Evolutionary conservation across 2,329 filamentous ascomycete genomes (phyloP).

Genomic region (Pyricularia sp.): DNA sequence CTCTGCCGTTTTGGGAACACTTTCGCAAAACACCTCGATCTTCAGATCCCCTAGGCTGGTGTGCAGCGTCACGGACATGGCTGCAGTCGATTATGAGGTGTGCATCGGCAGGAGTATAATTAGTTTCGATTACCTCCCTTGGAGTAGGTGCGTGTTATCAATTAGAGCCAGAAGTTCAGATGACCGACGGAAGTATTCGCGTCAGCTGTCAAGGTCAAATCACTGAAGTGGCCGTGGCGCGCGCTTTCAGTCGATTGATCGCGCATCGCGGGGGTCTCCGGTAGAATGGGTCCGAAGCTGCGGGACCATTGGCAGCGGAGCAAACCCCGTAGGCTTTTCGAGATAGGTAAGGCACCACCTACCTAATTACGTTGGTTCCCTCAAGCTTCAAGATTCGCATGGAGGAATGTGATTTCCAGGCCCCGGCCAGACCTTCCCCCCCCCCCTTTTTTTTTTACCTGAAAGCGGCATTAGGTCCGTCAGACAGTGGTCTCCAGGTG

Average conservation of each 20-base stretch:
- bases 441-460: too few relatives aligned
- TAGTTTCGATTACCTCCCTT: background rate
- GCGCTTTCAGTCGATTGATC: background rate
- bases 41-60: conserved; percentile 87
- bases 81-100: background rate
- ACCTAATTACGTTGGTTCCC: background rate
- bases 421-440: too few relatives aligned
- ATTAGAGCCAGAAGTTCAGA: background rate
- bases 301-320: background rate
- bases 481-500: background rate
- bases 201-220: background rate
- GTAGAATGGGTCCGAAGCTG: background rate
- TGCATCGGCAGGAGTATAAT: background rate
- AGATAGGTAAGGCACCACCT: too few relatives aligned
- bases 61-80: conserved; percentile 66
- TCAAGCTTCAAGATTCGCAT: background rate
- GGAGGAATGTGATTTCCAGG: background rate
- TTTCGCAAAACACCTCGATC: conserved; percentile 92
- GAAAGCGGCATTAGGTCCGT: background rate
- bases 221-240: background rate
- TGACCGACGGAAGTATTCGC: background rate
- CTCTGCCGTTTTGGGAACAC: conserved; percentile 86
- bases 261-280: background rate
- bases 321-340: background rate
- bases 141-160: background rate